These are phyloP conservation scores for Naegleria fowleri DNA, from an alignment of 208 protist species.

Conservation along the genomic window DNA sequence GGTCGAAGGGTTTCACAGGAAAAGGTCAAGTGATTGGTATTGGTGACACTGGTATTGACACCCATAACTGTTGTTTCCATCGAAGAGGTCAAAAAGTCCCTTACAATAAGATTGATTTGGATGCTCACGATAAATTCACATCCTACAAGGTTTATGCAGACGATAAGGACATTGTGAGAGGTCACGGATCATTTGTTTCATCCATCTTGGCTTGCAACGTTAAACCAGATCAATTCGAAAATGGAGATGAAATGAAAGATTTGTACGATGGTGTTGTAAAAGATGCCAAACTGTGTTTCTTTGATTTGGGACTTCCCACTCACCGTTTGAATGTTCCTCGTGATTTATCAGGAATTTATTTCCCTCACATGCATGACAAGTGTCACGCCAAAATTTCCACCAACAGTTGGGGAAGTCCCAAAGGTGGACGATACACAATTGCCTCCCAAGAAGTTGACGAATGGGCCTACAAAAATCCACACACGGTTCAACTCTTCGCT, in stretches of 20 bases:
- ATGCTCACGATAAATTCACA: neutral
- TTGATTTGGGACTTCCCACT: neutral
- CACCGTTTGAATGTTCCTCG: neutral
- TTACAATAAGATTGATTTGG: neutral
- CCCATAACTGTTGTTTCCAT: slow-evolving; percentile 70
- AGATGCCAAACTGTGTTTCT: slow-evolving; percentile 4
- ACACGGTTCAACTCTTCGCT: slow-evolving; percentile 20
- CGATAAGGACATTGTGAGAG: neutral
- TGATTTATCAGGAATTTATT: slow-evolving; percentile 10
- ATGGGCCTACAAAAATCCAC: neutral
- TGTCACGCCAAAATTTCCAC: neutral
- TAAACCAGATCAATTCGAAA: neutral
- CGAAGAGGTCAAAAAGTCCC: neutral
- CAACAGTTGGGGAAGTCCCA: slow-evolving; percentile 13
- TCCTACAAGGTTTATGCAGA: neutral
- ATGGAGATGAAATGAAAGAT: neutral
- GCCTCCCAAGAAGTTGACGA: slow-evolving; percentile 16
- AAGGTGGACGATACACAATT: neutral
- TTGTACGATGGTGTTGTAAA: neutral
- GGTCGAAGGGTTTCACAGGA: slow-evolving; percentile 49
- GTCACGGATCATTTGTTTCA: neutral
- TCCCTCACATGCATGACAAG: slow-evolving; percentile 23
- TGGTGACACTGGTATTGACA: slow-evolving; percentile 71
- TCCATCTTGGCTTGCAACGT: neutral
- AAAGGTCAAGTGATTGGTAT: slow-evolving; percentile 66